phyloP scores from a whole-genome alignment of 192 early-diverging fungal species.

The Coemansia sp. region DNA sequence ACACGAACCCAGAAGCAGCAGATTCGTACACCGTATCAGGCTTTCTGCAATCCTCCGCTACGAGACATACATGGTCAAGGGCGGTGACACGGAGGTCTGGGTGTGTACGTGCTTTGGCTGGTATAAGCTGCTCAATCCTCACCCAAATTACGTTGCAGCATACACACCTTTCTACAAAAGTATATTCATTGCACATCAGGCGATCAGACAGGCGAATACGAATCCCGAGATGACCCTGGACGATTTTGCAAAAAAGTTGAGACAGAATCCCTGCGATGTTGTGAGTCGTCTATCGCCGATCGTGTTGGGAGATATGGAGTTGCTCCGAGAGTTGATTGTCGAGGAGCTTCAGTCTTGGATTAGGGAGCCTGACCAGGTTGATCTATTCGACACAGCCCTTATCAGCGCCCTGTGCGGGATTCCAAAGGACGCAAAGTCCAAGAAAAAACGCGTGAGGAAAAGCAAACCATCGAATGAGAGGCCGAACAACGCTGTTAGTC shows the following conservation, averaged over 20 bases:
- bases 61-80: conserved; percentile 27
- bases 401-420: conserved; percentile 32
- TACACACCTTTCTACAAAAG: conserved; percentile 41
- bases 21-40: conserved; percentile 41
- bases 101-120: conserved; percentile 52
- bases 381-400: conserved; percentile 30
- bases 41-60: conserved; percentile 49
- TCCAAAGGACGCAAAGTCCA: conserved; percentile 1
- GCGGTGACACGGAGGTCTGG: conserved; percentile 45
- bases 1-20: conserved; percentile 42
- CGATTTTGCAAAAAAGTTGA: conserved; percentile 25
- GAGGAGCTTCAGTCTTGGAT: conserved; percentile 43
- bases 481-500: conserved; percentile 2
- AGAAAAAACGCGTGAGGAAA: background rate
- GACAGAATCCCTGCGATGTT: conserved; percentile 19
- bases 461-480: conserved; percentile 8
- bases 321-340: conserved; percentile 35
- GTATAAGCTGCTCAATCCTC: conserved; percentile 51
- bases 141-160: conserved; percentile 24
- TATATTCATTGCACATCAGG: conserved; percentile 46
- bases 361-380: conserved; percentile 17
- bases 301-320: conserved; percentile 28
- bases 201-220: conserved; percentile 17
- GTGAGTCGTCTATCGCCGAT: conserved; percentile 26
- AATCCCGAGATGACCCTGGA: conserved; percentile 13